phyloP scores from a whole-genome alignment of 495 filamentous ascomycete species.

The Parmelia sp. region DNA sequence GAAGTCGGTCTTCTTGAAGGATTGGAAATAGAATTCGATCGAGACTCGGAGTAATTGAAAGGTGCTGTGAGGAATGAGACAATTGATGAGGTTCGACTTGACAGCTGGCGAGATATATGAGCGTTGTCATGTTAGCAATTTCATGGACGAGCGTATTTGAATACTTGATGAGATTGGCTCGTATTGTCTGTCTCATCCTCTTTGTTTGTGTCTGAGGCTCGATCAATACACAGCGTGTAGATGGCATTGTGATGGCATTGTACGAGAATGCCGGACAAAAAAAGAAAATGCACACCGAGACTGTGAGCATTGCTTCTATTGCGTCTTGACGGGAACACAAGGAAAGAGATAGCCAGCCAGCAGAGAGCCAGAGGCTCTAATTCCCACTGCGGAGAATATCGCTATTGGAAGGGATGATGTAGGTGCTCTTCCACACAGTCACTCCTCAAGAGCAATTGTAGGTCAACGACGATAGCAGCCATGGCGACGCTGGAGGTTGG shows the following conservation, averaged over 20 bases:
- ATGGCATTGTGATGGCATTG: background rate
- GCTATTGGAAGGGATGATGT: background rate
- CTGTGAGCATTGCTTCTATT: background rate
- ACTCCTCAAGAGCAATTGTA: background rate
- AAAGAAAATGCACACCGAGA: background rate
- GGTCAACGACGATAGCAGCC: background rate
- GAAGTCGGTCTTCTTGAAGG: background rate
- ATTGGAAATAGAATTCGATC: background rate
- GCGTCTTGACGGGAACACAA: background rate
- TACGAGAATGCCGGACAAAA: background rate
- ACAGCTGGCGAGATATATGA: background rate
- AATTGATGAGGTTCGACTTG: too few relatives aligned
- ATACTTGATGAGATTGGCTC: background rate
- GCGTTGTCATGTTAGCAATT: background rate
- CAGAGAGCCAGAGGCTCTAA: background rate
- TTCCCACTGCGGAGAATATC: background rate
- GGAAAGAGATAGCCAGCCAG: background rate
- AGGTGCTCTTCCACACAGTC: background rate
- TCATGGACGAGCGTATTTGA: background rate
- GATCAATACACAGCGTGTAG: background rate
- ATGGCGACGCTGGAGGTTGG: background rate
- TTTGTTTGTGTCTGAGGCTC: background rate
- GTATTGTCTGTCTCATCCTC: background rate
- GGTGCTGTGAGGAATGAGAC: too few relatives aligned
- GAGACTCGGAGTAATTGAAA: background rate